Evolutionary conservation across 2,329 filamentous ascomycete genomes (phyloP), one percentile per base, ranked within the genome.

Genomic region (Trichoderma cornu-damae): DNA sequence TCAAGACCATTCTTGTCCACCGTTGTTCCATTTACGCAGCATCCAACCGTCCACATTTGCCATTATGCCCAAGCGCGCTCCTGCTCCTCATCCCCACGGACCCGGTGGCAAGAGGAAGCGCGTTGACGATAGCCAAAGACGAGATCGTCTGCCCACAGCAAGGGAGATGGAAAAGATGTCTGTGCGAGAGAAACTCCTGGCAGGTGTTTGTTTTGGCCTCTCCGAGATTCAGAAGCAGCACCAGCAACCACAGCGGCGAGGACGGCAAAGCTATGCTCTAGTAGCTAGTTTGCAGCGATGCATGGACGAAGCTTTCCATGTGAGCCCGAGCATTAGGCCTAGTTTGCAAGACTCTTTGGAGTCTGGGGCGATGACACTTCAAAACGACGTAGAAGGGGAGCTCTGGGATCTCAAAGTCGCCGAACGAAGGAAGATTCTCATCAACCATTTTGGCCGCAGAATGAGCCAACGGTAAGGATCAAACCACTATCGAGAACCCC

Each of bases 181-280:
- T 7, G 57, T 59, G 12, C 22, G 43, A 18, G 40, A 56, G n/a
- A 56, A 43, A 14, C 43, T 59, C 14, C 28, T 56, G 5, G 42
- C 28, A 3, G 50, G 57, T 8, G 20, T 59, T 6, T 40, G 34
- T 9, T 22, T 56, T 4, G 28, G 51, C 24, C 16, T 59, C 12
- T 7, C 3, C 6, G 28, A 24, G 20, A 28, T 18, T 16, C 32
- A 49, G 37, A 20, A 47, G 22, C 30, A 55, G 16, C 34, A 26
- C 14, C 12, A 47, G 38, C 18, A 40, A 8, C 28, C 22, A 30
- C 16, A n/a, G 16, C 16, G 16, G 37, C n/a, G 37, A 12, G 28
- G 28, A 4, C 22, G 7, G n/a, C 32, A 18, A 48, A 26, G 6
- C 5, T 42, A 43, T 49, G 24, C 18, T 16, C 28, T 28, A 11